Conservation (phyloP, 192 early-diverging fungal species). For the Dimargaris cristalligena region DNA sequence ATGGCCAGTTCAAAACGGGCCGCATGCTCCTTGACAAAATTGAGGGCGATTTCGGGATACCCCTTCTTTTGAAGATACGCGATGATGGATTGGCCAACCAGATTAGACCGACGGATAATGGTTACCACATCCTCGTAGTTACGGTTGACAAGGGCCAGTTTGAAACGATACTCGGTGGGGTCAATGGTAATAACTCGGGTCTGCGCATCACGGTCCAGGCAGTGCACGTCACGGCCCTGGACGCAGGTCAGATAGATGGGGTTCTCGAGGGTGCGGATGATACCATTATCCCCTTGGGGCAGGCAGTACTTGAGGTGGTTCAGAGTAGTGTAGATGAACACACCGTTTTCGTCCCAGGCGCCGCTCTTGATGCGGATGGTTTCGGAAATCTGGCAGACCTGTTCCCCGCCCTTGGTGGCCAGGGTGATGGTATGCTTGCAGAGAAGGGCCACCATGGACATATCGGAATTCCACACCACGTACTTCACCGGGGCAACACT, state of each 20-base stretch:
- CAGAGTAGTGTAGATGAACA: conserved; percentile 89
- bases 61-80: conserved; percentile 99
- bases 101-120: conserved; percentile 88
- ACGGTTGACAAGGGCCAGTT: conserved; percentile 72
- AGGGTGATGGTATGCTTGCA: conserved; percentile 95
- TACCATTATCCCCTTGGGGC: conserved; percentile 90
- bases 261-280: conserved; percentile 90
- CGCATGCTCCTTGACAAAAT: conserved; percentile 94
- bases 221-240: conserved; percentile 70
- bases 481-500: conserved; percentile 79
- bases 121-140: conserved; percentile 95
- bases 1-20: conserved; percentile 93
- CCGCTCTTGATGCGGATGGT: conserved; percentile 97
- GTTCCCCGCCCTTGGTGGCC: conserved; percentile 75
- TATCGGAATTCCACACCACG: conserved; percentile 82
- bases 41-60: conserved; percentile 95
- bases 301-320: conserved; percentile 98
- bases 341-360: conserved; percentile 81
- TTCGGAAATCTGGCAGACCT: conserved; percentile 82
- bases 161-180: conserved; percentile 98
- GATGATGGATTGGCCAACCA: conserved; percentile 97
- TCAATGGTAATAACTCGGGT: conserved; percentile 79
- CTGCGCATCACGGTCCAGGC: conserved; percentile 81
- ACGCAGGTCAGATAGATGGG: conserved; percentile 83
- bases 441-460: conserved; percentile 71